Conservation (phyloP, 768 basidiomycete genomes). For the Naganishia randhawae region DNA sequence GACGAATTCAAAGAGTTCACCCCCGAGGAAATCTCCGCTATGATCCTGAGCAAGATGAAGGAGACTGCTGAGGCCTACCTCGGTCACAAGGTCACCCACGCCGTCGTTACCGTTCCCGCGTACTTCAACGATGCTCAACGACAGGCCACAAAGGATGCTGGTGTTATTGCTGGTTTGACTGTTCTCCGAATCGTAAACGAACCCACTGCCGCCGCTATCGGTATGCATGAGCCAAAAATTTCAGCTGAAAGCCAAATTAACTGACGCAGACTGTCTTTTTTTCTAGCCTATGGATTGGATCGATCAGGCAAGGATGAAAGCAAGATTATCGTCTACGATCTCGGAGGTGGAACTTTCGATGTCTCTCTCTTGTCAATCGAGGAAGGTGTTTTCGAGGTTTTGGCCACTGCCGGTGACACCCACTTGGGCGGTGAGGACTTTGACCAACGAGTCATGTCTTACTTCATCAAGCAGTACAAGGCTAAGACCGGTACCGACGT, state of each 20-base stretch:
- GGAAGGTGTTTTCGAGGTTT: conserved; percentile 97
- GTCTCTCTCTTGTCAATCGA: conserved; percentile 93
- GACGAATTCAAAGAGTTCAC: conserved; percentile 58
- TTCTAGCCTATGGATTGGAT: conserved; percentile 81
- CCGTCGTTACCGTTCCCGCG: conserved; percentile 70
- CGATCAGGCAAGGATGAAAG: conserved; percentile 85
- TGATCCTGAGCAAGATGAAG: conserved; percentile 67
- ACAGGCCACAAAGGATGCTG: conserved; percentile 97
- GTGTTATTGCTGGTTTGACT: conserved; percentile 86
- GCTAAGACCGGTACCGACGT: conserved; percentile 85
- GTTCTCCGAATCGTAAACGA: conserved; percentile 99
- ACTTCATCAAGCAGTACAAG: conserved; percentile 96
- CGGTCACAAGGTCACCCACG: conserved; percentile 63
- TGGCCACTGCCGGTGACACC: conserved; percentile 96
- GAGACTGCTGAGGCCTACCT: conserved; percentile 69
- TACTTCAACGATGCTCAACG: conserved; percentile 99
- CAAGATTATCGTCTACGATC: conserved; percentile 96
- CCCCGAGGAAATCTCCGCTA: conserved; percentile 68
- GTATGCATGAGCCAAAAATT: conserved; percentile 29
- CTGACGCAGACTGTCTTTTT: conserved; percentile 24
- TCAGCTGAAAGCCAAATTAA: neutral
- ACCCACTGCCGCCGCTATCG: conserved; percentile 95
- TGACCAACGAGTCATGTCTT: conserved; percentile 94
- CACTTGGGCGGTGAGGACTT: conserved; percentile 98
- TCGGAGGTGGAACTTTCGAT: conserved; percentile 98